Base-by-base conservation (phyloP, 116 monocot genomes). In the Zostera marina region DNA sequence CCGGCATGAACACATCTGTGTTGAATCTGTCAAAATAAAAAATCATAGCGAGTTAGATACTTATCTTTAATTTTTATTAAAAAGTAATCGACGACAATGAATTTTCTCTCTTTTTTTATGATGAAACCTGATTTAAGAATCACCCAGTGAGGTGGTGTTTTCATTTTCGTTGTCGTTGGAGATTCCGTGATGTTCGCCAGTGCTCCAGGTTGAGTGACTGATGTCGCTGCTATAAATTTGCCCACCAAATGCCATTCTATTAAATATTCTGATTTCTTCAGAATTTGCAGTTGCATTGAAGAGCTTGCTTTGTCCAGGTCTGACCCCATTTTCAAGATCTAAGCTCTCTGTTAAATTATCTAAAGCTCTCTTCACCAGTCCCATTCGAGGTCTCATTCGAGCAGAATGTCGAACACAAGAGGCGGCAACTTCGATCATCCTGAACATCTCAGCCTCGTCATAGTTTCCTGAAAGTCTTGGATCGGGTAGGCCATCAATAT, bases 301-400 rank as follows among this genome's bases (percentile, higher is more conserved):
- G 11, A 81, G 46, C 46, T 66, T 76, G 22, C 91, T 91, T 24
- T 76, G 67, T 40, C 88, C 83, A 3, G 88, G 83, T 61, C 60
- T 72, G 11, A 88, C 41, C 11, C 83, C 83, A 17, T 80, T 83
- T 44, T 42, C 75, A 20, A 88, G 65, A 66, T 83, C 87, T 47
- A 71, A 11, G 15, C 41, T 56, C 17, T 75, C 80, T 4, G 44
- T 47, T 53, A 83, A 53, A 52, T 41, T 73, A 62, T 78, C 79
- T 22, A 88, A 70, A 67, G 75, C 83, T 68, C 88, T 77, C 63
- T 71, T 77, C 74, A 77, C 82, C 82, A 72, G 72, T 54, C 61
- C 71, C 82, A 82, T 77, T 49, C 66, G 59, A 40, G 82, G 82
- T 45, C 82, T 74, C 77, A 77, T 74, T 46, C 58, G 9, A 8